Conservation (phyloP, 2,329 filamentous ascomycete genomes). For the Penicillium verrucosum region DNA sequence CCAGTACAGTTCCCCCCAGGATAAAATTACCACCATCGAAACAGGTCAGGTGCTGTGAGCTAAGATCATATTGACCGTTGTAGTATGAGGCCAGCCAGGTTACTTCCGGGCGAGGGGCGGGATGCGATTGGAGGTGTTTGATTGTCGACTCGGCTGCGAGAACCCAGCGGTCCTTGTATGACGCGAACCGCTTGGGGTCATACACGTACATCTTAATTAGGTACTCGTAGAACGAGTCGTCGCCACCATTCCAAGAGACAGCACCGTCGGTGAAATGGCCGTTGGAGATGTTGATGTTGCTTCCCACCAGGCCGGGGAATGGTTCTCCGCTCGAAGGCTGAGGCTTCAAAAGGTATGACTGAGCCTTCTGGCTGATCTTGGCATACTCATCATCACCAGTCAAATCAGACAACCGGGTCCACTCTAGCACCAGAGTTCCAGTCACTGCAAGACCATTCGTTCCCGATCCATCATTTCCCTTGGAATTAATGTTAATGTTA, state of each 20-base stretch:
- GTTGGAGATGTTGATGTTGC: constrained; percentile 59
- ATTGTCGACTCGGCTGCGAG: constrained; percentile 73
- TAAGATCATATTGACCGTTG: constrained; percentile 34
- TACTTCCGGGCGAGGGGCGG: constrained; percentile 62
- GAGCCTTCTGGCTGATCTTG: constrained; percentile 61
- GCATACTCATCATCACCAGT: constrained; percentile 66
- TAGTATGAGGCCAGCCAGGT: constrained; percentile 57
- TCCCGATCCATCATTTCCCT: constrained; percentile 48
- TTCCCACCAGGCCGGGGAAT: constrained; percentile 73
- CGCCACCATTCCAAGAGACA: constrained; percentile 75
- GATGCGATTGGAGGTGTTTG: constrained; percentile 65
- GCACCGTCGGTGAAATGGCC: constrained; percentile 64
- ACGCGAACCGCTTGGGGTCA: constrained; percentile 60
- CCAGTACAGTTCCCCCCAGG: constrained; percentile 70
- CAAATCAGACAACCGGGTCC: constrained; percentile 75
- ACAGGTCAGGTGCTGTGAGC: constrained; percentile 61
- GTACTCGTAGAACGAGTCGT: constrained; percentile 84
- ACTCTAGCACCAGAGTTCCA: constrained; percentile 78
- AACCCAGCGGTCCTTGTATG: constrained; percentile 72
- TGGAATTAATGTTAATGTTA: constrained; percentile 58
- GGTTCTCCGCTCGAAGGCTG: constrained; percentile 62
- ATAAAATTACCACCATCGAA: constrained; percentile 85
- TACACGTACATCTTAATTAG: constrained; percentile 90
- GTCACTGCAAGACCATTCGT: constrained; percentile 72
- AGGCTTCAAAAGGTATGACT: constrained; percentile 68